These are phyloP conservation scores for Wallacemonas sp. DNA, from an alignment of 208 protist genomes.

Conservation along the genomic window DNA sequence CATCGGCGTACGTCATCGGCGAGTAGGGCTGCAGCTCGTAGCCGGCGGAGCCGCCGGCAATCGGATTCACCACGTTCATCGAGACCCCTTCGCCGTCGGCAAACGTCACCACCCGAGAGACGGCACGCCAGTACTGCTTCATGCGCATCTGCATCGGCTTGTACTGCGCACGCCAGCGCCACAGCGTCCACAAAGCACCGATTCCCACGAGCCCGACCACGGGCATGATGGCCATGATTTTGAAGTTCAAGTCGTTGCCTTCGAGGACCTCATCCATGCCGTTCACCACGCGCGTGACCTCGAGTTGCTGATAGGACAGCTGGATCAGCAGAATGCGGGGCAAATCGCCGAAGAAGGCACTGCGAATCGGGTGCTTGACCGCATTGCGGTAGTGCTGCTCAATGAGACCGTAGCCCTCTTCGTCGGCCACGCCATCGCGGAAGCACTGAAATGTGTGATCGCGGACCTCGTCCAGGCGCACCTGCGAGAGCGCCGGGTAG, in stretches of 20 bases:
- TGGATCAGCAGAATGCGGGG: slow-evolving; percentile 75
- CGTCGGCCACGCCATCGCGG: slow-evolving; percentile 48
- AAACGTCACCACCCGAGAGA: slow-evolving; percentile 64
- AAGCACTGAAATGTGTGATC: slow-evolving; percentile 45
- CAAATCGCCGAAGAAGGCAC: slow-evolving; percentile 67
- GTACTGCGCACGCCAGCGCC: slow-evolving; percentile 34
- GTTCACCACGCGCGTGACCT: slow-evolving; percentile 75
- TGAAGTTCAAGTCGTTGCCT: slow-evolving; percentile 82
- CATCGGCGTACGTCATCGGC: not conserved
- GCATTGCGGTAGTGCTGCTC: slow-evolving; percentile 65
- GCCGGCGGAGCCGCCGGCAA: not conserved
- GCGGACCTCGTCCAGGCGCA: slow-evolving; percentile 42
- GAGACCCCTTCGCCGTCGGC: slow-evolving; percentile 23
- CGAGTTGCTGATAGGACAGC: slow-evolving; percentile 65
- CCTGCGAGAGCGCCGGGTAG: slow-evolving; percentile 41
- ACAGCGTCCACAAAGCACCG: slow-evolving; percentile 27
- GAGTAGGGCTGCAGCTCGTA: not conserved
- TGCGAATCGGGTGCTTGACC: slow-evolving; percentile 66
- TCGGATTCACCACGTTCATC: not conserved
- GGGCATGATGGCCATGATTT: slow-evolving; percentile 76
- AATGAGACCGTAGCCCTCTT: slow-evolving; percentile 61
- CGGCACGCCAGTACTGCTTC: slow-evolving; percentile 61
- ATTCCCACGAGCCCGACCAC: slow-evolving; percentile 36
- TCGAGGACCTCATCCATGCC: slow-evolving; percentile 81
- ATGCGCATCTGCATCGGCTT: slow-evolving; percentile 54